Percentiles rank a stretch among this genome's conserved stretches.
These are phyloP conservation scores for Nannizziopsis barbatae DNA, from an alignment of 2,329 filamentous ascomycete species.

Conservation along the genomic window DNA sequence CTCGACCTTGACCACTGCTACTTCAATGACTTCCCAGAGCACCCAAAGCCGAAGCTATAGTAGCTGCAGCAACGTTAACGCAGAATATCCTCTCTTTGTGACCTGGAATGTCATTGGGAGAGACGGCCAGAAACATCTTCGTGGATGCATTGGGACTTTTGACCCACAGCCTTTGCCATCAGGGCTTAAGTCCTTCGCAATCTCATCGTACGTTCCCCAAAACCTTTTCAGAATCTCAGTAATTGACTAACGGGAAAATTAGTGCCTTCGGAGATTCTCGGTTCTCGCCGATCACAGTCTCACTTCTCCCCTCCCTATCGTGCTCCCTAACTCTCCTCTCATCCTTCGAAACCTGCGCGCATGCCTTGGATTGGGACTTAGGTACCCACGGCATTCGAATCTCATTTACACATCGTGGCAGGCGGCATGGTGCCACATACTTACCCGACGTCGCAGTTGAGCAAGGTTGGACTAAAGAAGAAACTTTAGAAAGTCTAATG, in stretches of 20 bases:
- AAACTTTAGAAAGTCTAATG: slow-evolving; percentile 81
- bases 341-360: slow-evolving; percentile 64
- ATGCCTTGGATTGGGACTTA: slow-evolving; percentile 73
- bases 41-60: slow-evolving; percentile 19
- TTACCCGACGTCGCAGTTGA: slow-evolving; percentile 83
- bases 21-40: slow-evolving; percentile 33
- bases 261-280: slow-evolving; percentile 55
- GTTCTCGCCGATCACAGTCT: slow-evolving; percentile 46
- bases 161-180: slow-evolving; percentile 60
- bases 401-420: slow-evolving; percentile 62
- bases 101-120: slow-evolving; percentile 75
- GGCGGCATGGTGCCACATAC: slow-evolving; percentile 75
- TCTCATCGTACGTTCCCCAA: slow-evolving; percentile 53
- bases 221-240: neutral
- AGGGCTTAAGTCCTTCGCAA: slow-evolving; percentile 67
- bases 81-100: slow-evolving; percentile 66
- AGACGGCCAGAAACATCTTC: slow-evolving; percentile 54
- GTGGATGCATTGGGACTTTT: slow-evolving; percentile 96
- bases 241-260: slow-evolving; percentile 7
- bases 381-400: slow-evolving; percentile 81
- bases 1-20: slow-evolving; percentile 33
- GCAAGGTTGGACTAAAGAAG: slow-evolving; percentile 91
- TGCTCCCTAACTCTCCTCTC: slow-evolving; percentile 70
- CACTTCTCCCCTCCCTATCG: slow-evolving; percentile 38
- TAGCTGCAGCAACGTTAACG: slow-evolving; percentile 5